phyloP scores from a whole-genome alignment of 2,329 filamentous ascomycete species.

The Phoma herbarum region DNA sequence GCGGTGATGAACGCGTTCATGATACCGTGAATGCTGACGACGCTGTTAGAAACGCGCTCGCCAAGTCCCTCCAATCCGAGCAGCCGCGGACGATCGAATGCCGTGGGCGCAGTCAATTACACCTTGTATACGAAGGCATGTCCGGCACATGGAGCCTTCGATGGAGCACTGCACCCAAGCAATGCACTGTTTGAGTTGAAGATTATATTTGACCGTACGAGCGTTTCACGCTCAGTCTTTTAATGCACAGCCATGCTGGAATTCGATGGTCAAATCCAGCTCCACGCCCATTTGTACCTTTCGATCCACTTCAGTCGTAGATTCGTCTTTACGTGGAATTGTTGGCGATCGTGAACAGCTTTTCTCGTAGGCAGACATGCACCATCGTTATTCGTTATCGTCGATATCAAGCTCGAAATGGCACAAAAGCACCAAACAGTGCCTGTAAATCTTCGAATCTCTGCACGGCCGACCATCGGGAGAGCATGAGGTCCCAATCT shows the following conservation, averaged over 20 bases:
- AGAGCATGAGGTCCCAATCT: background rate
- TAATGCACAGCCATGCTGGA: too few species aligned
- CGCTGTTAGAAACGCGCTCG: background rate
- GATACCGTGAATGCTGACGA: background rate
- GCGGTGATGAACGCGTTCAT: background rate
- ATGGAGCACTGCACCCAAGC: background rate
- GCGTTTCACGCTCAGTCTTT: too few species aligned
- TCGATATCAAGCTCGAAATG: background rate
- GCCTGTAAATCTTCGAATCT: background rate
- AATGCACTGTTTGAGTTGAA: too few species aligned
- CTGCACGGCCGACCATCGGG: background rate
- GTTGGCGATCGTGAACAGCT: too few species aligned
- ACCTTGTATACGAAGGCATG: background rate
- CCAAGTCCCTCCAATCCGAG: background rate
- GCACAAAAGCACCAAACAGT: background rate
- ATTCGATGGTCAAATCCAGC: too few species aligned
- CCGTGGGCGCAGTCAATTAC: background rate
- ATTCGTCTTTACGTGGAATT: too few species aligned
- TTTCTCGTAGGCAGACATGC: too few species aligned
- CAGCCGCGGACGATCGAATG: background rate
- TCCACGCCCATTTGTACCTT: too few species aligned
- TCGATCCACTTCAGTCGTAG: too few species aligned
- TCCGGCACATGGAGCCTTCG: background rate
- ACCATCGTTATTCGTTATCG: background rate
- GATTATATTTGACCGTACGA: background rate